A percentile compares a stretch with the other conserved stretches of the same genome.
Evolutionary conservation across 2,329 filamentous ascomycete species (phyloP).

Genomic region (Calonectria henricotiae): DNA sequence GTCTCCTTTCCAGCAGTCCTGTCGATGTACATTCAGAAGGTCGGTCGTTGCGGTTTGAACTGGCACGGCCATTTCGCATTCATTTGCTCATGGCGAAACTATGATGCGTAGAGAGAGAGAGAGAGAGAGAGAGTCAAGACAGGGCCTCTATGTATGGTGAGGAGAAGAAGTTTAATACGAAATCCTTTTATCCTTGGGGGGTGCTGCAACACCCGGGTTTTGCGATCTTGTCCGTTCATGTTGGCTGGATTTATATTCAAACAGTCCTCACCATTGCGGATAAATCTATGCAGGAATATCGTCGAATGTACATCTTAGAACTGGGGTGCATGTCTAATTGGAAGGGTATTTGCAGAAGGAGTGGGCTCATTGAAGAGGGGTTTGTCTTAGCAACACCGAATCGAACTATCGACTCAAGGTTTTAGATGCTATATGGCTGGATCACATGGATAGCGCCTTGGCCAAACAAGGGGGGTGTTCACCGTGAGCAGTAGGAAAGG

Average conservation of each 20-base stretch:
- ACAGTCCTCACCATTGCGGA: slow-evolving; percentile 82
- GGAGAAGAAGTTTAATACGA: slow-evolving; percentile 84
- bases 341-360: slow-evolving; percentile 79
- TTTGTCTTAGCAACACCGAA: slow-evolving; percentile 58
- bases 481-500: slow-evolving; percentile 50
- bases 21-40: slow-evolving; percentile 78
- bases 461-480: slow-evolving; percentile 55
- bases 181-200: slow-evolving; percentile 73
- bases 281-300: slow-evolving; percentile 78
- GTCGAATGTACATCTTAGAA: slow-evolving; percentile 81
- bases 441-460: slow-evolving; percentile 58
- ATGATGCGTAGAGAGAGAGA: slow-evolving; percentile 82
- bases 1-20: slow-evolving; percentile 80
- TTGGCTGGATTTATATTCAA: slow-evolving; percentile 85
- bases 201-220: slow-evolving; percentile 86
- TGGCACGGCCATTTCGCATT: slow-evolving; percentile 68
- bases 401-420: slow-evolving; percentile 58
- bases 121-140: slow-evolving; percentile 50
- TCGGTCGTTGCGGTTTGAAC: slow-evolving; percentile 77
- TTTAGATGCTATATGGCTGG: slow-evolving; percentile 59
- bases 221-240: slow-evolving; percentile 79
- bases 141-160: slow-evolving; percentile 80
- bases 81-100: slow-evolving; percentile 81
- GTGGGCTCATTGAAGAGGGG: slow-evolving; percentile 69
- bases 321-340: slow-evolving; percentile 79